phyloP scores from a whole-genome alignment of 2,329 filamentous ascomycete species.

The Cladosporium sp. region DNA sequence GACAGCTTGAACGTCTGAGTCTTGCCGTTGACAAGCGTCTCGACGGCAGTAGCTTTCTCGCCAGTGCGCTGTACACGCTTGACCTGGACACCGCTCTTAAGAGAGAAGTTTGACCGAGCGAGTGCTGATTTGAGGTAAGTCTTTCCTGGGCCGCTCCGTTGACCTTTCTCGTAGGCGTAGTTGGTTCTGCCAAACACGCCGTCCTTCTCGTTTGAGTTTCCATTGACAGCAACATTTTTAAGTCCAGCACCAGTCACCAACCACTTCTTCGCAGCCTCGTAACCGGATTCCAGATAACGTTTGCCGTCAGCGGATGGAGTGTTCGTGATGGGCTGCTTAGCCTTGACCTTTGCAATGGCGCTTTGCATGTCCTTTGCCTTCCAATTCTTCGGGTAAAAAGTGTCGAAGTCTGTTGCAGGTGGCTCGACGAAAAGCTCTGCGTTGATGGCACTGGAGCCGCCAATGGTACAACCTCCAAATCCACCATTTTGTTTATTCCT shows the following conservation, averaged over 20 bases:
- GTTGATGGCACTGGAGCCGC: slow-evolving; percentile 51
- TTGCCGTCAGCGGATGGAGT: slow-evolving; percentile 42
- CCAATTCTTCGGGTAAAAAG: slow-evolving; percentile 48
- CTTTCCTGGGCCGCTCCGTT: slow-evolving; percentile 46
- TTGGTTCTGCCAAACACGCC: slow-evolving; percentile 46
- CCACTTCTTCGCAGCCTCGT: slow-evolving; percentile 45
- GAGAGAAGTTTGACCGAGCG: slow-evolving; percentile 38
- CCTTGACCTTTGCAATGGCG: slow-evolving; percentile 44
- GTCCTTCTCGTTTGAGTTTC: slow-evolving; percentile 42
- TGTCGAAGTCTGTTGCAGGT: slow-evolving; percentile 49
- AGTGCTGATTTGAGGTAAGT: slow-evolving; percentile 49
- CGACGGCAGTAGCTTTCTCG: slow-evolving; percentile 40
- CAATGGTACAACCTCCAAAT: slow-evolving; percentile 46
- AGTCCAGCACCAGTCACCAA: slow-evolving; percentile 47
- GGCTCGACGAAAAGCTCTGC: slow-evolving; percentile 52
- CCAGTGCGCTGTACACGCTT: slow-evolving; percentile 40
- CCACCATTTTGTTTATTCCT: slow-evolving; percentile 35
- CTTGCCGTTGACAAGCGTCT: slow-evolving; percentile 36
- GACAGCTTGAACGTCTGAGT: slow-evolving; percentile 29
- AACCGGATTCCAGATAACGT: slow-evolving; percentile 46
- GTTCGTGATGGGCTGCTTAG: slow-evolving; percentile 41
- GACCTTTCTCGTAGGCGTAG: slow-evolving; percentile 46
- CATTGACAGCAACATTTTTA: slow-evolving; percentile 45
- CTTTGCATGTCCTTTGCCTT: slow-evolving; percentile 45
- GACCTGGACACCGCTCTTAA: slow-evolving; percentile 43